These are phyloP conservation scores for Populus euphratica DNA, from an alignment of 345 rosid genomes.

Conservation along the genomic window DNA sequence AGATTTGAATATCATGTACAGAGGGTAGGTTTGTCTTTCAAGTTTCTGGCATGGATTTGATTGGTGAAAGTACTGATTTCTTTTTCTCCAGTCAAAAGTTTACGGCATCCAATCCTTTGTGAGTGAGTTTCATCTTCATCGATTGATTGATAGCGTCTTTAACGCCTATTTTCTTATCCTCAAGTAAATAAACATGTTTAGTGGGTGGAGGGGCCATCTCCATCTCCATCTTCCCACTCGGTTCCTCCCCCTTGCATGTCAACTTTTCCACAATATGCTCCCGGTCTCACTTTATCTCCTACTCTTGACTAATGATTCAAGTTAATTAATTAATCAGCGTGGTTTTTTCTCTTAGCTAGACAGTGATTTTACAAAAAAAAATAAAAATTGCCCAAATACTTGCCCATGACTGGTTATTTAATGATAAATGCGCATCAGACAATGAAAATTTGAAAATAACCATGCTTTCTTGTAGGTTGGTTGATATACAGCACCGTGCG, in stretches of 20 bases:
- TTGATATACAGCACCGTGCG: too few relatives aligned
- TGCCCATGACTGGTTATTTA: background rate
- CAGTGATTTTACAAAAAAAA: background rate
- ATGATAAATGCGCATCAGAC: background rate
- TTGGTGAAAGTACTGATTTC: slow-evolving; percentile 1
- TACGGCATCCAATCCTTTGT: background rate
- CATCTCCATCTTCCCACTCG: background rate
- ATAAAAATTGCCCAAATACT: background rate
- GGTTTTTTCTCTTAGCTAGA: background rate
- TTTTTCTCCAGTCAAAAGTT: slow-evolving; percentile 11
- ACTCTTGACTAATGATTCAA: slow-evolving; percentile 17
- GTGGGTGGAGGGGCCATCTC: slow-evolving; percentile 29
- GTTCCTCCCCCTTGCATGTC: slow-evolving; percentile 6
- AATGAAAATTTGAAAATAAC: too few relatives aligned
- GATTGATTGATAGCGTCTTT: slow-evolving; percentile 12
- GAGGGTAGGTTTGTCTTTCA: too few relatives aligned
- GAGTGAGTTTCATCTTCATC: background rate
- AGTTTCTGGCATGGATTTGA: background rate
- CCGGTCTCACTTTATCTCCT: slow-evolving; percentile 23
- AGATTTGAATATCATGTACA: too few relatives aligned
- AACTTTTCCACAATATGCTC: slow-evolving; percentile 33
- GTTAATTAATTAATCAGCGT: background rate
- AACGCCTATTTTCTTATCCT: slow-evolving; percentile 11
- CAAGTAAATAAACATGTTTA: slow-evolving; percentile 16
- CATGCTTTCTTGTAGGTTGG: too few relatives aligned